phyloP scores from a whole-genome alignment of 495 filamentous ascomycete genomes.

The Bacidia rubella region DNA sequence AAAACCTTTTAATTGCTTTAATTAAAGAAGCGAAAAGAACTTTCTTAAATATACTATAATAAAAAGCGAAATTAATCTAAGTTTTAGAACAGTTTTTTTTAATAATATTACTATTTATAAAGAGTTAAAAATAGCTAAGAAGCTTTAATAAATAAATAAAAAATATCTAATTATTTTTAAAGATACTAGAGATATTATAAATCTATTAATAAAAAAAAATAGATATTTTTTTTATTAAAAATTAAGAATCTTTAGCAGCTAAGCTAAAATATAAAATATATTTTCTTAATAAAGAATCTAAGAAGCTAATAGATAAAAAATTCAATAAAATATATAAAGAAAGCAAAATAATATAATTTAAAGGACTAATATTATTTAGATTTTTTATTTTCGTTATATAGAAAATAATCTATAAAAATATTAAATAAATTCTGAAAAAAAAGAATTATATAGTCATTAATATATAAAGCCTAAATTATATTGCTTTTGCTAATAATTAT shows the following conservation, averaged over 20 bases:
- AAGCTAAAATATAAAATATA: not conserved
- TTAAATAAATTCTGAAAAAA: not conserved
- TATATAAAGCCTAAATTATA: constrained; percentile 5
- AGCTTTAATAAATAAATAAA: not conserved
- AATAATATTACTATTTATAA: constrained; percentile 3
- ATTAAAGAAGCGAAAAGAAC: too few species aligned
- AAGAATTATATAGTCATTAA: constrained; percentile 6
- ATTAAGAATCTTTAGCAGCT: not conserved
- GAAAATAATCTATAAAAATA: not conserved
- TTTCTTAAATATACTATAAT: not conserved
- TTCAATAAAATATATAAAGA: not conserved
- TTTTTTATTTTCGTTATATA: not conserved
- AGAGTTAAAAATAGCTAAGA: not conserved
- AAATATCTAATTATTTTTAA: not conserved
- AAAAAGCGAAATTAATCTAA: not conserved
- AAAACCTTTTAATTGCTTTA: too few species aligned
- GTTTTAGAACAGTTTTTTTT: not conserved
- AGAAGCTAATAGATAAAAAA: not conserved
- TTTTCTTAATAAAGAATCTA: not conserved
- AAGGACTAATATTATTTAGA: not conserved
- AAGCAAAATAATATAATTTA: not conserved
- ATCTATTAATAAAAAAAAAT: not conserved
- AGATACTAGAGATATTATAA: not conserved
- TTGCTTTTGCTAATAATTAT: constrained; percentile 2
- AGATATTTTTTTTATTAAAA: not conserved